phyloP scores from a whole-genome alignment of 2,329 filamentous ascomycete genomes.

The Fusarium lyarnte region DNA sequence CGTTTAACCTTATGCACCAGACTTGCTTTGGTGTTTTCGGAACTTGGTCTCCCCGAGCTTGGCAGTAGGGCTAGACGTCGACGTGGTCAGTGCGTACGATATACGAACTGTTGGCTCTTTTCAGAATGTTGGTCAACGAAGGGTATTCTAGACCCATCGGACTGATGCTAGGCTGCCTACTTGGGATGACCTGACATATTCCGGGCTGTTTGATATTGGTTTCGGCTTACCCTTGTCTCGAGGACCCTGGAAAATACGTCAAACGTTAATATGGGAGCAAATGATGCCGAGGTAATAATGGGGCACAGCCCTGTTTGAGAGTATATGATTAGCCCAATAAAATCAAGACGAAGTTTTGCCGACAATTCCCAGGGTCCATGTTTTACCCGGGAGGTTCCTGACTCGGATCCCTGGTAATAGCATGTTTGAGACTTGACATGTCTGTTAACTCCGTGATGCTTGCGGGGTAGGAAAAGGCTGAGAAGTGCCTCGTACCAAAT shows the following conservation, averaged over 20 bases:
- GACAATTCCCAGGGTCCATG: no score
- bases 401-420: background rate
- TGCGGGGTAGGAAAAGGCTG: background rate
- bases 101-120: background rate
- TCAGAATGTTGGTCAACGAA: rapidly evolving
- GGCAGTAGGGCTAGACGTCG: rapidly evolving
- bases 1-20: no score
- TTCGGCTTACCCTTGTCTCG: background rate
- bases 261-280: background rate
- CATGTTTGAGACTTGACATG: background rate
- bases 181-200: background rate
- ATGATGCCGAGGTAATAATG: background rate
- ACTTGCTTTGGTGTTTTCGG: rapidly evolving
- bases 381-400: background rate
- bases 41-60: rapidly evolving
- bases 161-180: rapidly evolving
- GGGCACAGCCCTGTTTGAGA: rapidly evolving
- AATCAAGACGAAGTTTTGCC: background rate
- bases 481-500: background rate
- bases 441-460: background rate
- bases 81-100: background rate
- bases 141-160: rapidly evolving
- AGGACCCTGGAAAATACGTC: background rate
- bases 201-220: background rate
- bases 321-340: rapidly evolving